Base-by-base conservation (phyloP, 2,329 filamentous ascomycete genomes). In the Clonostachys rosea region DNA sequence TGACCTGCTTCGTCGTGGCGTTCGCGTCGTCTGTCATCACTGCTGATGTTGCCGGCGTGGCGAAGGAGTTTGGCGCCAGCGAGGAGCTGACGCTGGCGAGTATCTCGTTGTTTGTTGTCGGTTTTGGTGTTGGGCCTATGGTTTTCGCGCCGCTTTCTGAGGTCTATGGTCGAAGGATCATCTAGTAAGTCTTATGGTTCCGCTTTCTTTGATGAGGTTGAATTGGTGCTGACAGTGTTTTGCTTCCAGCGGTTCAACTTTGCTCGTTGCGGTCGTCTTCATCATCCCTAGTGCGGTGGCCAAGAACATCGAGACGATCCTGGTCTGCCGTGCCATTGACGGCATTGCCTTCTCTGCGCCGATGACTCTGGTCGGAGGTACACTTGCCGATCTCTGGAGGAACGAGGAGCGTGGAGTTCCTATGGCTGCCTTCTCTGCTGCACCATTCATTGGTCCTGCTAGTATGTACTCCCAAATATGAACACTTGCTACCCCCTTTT, bases 361-460 rank as follows among this genome's bases (percentile, higher is more conserved):
- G 3, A 92, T 95, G 86, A 92, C 89, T 0, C 75, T 94, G 2
- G 89, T 91, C 9, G 89, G 89, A 40, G 89, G 89, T 9, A 92
- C 87, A 1, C 68, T 95, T 6, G 86, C 89, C 11, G 89, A 95
- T 68, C 65, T 94, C n/a, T 95, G 88, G 88, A 82, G 70, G 49
- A 89, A 84, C 44, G 89, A 94, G 61, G 89, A 95, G 66, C 79
- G 89, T 46, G 89, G 89, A 58, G 85, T 94, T 2, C 87, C 89
- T 16, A 94, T 95, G 89, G 89, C 89, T 4, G 86, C 87, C 14
- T 95, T 94, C 64, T 86, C 81, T 12, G 88, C 89, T 3, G 89
- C 89, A 1, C 89, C 89, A 0, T 94, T 94, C 60, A 76, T 92
- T 41, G 89, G 89, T 1, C 89, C 89, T 43, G 88, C 87, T 2